phyloP scores from a whole-genome alignment of 768 basidiomycete species.

The Tylopilus vinaceipallidus region DNA sequence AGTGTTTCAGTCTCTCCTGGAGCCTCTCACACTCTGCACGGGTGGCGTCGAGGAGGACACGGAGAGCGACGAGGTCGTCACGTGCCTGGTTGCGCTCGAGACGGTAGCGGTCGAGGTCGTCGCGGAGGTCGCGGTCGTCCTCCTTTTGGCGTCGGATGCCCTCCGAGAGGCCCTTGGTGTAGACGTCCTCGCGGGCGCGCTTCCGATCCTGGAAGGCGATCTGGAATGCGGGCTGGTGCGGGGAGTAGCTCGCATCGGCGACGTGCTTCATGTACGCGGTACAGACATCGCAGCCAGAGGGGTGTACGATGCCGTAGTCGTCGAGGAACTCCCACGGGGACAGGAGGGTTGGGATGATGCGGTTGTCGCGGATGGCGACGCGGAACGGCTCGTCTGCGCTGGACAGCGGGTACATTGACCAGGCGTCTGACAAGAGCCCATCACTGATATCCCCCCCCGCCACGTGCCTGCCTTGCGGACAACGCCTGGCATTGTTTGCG shows the following conservation, averaged over 20 bases:
- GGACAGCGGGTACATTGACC: slow-evolving; percentile 35
- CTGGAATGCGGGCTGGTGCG: slow-evolving; percentile 38
- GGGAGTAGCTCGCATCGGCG: slow-evolving; percentile 38
- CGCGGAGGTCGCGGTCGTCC: slow-evolving; percentile 35
- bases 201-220: slow-evolving; percentile 40
- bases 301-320: slow-evolving; percentile 40
- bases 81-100: slow-evolving; percentile 37
- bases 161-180: slow-evolving; percentile 39
- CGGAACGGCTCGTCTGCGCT: slow-evolving; percentile 33
- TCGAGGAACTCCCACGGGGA: slow-evolving; percentile 41
- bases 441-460: slow-evolving; percentile 30
- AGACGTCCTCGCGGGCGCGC: slow-evolving; percentile 37
- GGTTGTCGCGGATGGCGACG: slow-evolving; percentile 26
- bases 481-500: slow-evolving; percentile 29
- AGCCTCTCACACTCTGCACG: slow-evolving; percentile 35
- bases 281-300: slow-evolving; percentile 38
- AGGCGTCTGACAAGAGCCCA: no score
- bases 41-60: slow-evolving; percentile 33
- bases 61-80: slow-evolving; percentile 32
- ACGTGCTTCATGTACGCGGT: slow-evolving; percentile 40
- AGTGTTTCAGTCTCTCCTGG: slow-evolving; percentile 22
- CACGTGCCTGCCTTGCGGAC: slow-evolving; percentile 33
- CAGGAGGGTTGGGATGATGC: slow-evolving; percentile 32
- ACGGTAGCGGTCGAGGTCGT: slow-evolving; percentile 34
- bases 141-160: slow-evolving; percentile 41